These are phyloP conservation scores for Pestalotiopsis sp. DNA, from an alignment of 2,329 filamentous ascomycete genomes.

Conservation along the genomic window DNA sequence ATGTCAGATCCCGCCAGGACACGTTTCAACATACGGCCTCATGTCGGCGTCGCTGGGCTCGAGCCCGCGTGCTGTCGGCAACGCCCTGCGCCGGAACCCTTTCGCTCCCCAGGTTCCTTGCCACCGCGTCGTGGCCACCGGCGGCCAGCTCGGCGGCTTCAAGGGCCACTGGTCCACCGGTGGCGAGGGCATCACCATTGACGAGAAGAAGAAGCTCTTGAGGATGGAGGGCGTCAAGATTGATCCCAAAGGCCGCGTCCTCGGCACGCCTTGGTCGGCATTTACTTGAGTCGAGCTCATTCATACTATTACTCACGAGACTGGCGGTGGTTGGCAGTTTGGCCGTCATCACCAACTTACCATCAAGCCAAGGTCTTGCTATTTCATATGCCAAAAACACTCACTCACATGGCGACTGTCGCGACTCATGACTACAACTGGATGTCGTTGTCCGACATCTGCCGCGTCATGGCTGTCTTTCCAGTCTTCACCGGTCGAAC, in stretches of 20 bases:
- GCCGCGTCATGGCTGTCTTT: too few species aligned
- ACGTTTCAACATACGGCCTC: conserved; percentile 77
- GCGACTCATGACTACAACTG: too few species aligned
- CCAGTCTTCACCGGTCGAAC: too few species aligned
- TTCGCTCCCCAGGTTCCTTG: conserved; percentile 84
- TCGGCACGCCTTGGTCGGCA: conserved; percentile 57
- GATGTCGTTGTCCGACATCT: too few species aligned
- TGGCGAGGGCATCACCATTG: conserved; percentile 64
- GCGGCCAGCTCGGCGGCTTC: conserved; percentile 72
- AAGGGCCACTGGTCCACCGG: conserved; percentile 66
- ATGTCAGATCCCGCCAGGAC: conserved; percentile 75
- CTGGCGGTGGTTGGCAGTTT: background rate
- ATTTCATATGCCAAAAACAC: too few species aligned
- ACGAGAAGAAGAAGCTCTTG: conserved; percentile 66
- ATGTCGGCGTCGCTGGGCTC: conserved; percentile 57
- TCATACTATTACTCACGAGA: background rate
- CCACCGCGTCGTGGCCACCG: conserved; percentile 77
- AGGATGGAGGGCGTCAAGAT: conserved; percentile 67
- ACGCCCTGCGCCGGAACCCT: conserved; percentile 69
- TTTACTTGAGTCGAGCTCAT: conserved; percentile 33
- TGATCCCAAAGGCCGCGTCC: conserved; percentile 59
- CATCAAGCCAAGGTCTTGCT: too few species aligned
- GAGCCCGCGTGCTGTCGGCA: conserved; percentile 41
- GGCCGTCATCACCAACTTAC: background rate
- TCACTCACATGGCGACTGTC: too few species aligned